phyloP scores from a whole-genome alignment of 306 rosid species.

The Vigna reflexopilosa region DNA sequence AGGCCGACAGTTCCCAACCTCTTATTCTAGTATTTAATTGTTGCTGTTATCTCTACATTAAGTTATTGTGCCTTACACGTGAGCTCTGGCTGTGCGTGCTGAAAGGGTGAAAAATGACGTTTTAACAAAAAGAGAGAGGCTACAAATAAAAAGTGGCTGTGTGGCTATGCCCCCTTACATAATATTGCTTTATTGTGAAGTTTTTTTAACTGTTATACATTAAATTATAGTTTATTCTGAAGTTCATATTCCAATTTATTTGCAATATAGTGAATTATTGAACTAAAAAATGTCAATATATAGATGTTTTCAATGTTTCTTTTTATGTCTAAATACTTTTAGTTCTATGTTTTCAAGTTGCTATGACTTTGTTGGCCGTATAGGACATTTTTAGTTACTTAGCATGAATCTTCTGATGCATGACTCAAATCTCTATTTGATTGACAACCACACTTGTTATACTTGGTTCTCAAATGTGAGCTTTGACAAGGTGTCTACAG shows the following conservation, averaged over 20 bases:
- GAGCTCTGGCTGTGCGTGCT: neutral
- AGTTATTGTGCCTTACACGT: neutral
- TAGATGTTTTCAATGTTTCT: neutral
- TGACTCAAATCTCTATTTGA: neutral
- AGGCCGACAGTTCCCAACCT: neutral
- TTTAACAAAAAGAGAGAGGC: neutral
- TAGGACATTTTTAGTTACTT: neutral
- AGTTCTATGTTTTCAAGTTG: neutral
- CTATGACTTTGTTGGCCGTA: neutral
- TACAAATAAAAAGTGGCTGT: neutral
- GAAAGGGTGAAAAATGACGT: neutral
- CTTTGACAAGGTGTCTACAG: neutral
- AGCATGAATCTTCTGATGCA: neutral
- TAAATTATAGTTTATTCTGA: neutral
- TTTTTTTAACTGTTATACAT: neutral
- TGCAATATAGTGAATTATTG: neutral
- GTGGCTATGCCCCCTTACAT: neutral
- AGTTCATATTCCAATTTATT: too few relatives aligned
- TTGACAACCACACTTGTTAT: neutral
- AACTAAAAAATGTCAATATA: neutral
- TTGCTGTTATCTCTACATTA: neutral
- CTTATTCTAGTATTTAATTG: neutral
- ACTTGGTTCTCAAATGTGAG: constrained; percentile 6
- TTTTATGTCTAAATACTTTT: neutral
- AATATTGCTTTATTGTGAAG: neutral